Percentiles rank a stretch among this genome's conserved stretches.
Evolutionary conservation across 768 basidiomycete species (phyloP).

Genomic region (Suillus subluteus): DNA sequence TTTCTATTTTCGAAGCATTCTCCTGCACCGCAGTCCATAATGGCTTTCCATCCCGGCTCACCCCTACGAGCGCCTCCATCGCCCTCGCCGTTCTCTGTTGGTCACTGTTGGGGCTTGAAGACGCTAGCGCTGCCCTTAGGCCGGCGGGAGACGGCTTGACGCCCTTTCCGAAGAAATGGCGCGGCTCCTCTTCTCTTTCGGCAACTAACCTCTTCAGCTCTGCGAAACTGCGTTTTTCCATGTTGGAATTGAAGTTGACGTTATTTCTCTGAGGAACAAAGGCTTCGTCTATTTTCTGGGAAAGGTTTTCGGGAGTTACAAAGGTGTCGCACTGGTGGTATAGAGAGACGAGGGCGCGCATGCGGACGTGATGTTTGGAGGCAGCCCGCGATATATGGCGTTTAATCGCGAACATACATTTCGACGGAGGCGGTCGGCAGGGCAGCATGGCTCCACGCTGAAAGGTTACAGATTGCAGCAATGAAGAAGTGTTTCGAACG

Average conservation of each 20-base stretch:
- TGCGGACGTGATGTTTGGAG: conserved; percentile 36
- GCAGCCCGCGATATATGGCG: not conserved
- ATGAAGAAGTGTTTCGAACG: not conserved
- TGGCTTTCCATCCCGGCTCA: conserved; percentile 32
- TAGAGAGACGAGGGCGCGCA: conserved; percentile 75
- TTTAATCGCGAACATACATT: not conserved
- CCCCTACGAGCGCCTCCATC: conserved; percentile 31
- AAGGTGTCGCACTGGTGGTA: conserved; percentile 78
- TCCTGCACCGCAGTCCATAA: conserved; percentile 38
- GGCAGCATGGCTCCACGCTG: not conserved
- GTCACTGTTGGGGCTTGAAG: conserved; percentile 10
- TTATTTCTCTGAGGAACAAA: conserved; percentile 37
- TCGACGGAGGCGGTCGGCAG: not conserved
- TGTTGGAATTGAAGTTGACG: not conserved
- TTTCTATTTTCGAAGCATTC: conserved; percentile 25
- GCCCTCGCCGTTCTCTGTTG: conserved; percentile 30
- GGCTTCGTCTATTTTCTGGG: conserved; percentile 63
- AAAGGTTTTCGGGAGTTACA: conserved; percentile 72
- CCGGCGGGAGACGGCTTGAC: not conserved
- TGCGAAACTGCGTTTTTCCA: conserved; percentile 12
- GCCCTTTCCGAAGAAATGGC: conserved; percentile 33
- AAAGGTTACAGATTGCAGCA: not conserved
- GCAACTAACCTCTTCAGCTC: conserved; percentile 11
- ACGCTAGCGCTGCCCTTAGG: not conserved
- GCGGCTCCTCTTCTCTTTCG: conserved; percentile 4